Evolutionary conservation across 129 eudicot genomes (phyloP), one percentile per base, ranked within the genome.

Genomic region (Flaveria linearis): DNA sequence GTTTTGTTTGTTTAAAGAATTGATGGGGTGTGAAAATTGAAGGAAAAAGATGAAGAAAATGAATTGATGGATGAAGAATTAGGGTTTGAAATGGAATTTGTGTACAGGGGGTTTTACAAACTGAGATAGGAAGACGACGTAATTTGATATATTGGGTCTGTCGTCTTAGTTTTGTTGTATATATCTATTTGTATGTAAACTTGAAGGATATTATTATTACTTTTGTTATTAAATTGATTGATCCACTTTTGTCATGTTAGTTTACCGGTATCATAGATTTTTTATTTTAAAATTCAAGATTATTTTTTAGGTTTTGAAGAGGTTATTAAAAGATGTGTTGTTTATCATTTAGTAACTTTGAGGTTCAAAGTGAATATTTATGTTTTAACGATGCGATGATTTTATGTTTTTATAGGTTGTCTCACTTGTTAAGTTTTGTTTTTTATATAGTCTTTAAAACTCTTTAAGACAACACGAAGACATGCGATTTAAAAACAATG

Each of bases 41-140:
- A 30, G n/a, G 18, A 14, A 39, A 8, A 57, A 57, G 2, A 33
- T 14, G 16, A 15, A 45, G 3, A 23, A 52, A 63, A 16, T 36
- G 67, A 51, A 43, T 23, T 77, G 81, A 57, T 77, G 26, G 41
- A 36, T 17, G 39, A 53, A 58, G 61, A 68, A 77, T 56, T 78
- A 78, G 82, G 82, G 82, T 78, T 78, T 78, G 70, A 60, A 74
- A 33, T 30, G 7, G 15, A 18, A 52, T 52, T 52, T 33, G 70
- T 41, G 25, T 68, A 75, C 41, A 56, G 68, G 75, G 82, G 82
- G 82, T 78, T 78, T 78, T 78, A 78, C 82, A 30, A 70, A 68
- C 76, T 45, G 39, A 78, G 81, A 78, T 69, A 78, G 57, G 74
- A 63, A 62, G 74, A 68, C 53, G 81, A 77, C 69, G 68, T 50